Conservation (phyloP, 1,284 basidiomycete species). For the Exobasidium cylindrosporum region DNA sequence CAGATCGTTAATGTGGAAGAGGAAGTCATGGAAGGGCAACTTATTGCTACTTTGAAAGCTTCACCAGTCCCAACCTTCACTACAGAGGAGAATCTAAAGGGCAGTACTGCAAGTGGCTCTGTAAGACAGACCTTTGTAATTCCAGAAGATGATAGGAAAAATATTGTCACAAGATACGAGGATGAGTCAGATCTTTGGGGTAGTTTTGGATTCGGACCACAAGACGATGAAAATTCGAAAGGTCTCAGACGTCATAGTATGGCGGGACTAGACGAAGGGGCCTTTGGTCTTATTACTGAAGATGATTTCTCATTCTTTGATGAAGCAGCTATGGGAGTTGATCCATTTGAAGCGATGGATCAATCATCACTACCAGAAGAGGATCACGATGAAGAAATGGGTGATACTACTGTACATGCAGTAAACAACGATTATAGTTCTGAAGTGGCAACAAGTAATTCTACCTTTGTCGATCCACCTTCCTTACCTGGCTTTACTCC, state of each 20-base stretch:
- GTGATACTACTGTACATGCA: no score
- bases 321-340: slow-evolving; percentile 20
- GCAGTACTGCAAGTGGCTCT: no score
- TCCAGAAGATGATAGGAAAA: neutral
- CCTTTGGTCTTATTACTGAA: slow-evolving; percentile 42
- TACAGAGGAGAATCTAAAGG: no score
- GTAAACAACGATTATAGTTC: neutral
- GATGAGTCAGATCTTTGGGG: slow-evolving; percentile 9
- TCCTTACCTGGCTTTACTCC: slow-evolving; percentile 48
- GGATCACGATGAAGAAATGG: slow-evolving; percentile 2
- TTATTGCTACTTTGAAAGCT: no score
- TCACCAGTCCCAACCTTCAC: no score
- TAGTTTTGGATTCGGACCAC: slow-evolving; percentile 3
- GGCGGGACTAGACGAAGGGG: slow-evolving; percentile 18
- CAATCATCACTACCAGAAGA: neutral
- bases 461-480: slow-evolving; percentile 32
- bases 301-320: slow-evolving; percentile 52
- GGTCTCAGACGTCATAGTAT: neutral
- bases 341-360: neutral
- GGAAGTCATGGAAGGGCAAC: no score
- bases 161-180: no score
- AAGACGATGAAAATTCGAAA: neutral
- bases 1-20: no score
- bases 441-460: slow-evolving; percentile 3
- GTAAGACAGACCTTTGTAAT: no score